phyloP scores from a whole-genome alignment of 805 yeast genomes.

The Ogataea trehaloabstinens region DNA sequence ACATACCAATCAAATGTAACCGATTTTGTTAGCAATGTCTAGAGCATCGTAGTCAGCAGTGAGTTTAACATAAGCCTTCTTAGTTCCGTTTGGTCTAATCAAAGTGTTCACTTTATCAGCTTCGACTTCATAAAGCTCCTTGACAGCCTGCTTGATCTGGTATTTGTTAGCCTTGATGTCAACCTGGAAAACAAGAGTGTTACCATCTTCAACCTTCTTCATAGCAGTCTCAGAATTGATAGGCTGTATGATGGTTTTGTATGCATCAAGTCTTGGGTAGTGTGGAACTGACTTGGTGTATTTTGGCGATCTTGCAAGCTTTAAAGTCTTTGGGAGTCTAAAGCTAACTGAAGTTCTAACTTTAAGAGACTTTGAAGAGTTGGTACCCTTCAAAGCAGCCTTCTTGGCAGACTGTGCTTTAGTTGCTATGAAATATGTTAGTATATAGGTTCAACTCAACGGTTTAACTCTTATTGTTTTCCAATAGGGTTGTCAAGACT shows the following conservation, averaged over 20 bases:
- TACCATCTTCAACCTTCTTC: constrained; percentile 99
- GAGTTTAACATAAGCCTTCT: constrained; percentile 99
- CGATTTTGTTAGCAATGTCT: constrained; percentile 99
- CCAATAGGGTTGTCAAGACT: too few species aligned
- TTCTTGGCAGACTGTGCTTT: constrained; percentile 98
- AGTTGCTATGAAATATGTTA: constrained; percentile 35
- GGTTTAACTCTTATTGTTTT: too few species aligned
- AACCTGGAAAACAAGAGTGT: constrained; percentile 98
- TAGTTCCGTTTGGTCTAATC: constrained; percentile 98
- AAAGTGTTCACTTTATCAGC: constrained; percentile 92
- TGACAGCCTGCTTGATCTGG: constrained; percentile 97
- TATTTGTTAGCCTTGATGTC: constrained; percentile 95
- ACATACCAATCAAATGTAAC: constrained; percentile 73
- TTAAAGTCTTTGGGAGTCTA: constrained; percentile 97
- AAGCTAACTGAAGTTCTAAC: constrained; percentile 94
- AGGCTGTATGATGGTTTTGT: constrained; percentile 92
- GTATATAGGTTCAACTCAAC: too few species aligned
- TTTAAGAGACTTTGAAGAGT: constrained; percentile 85
- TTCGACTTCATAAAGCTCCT: constrained; percentile 97
- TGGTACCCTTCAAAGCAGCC: constrained; percentile 97
- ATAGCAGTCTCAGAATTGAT: constrained; percentile 98
- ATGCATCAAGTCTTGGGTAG: constrained; percentile 93
- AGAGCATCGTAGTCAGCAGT: constrained; percentile 99
- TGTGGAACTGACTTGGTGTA: constrained; percentile 97
- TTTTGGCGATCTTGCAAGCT: constrained; percentile 90